phyloP scores from a whole-genome alignment of 164 flowering plant species.

The Umbilicus rupestris region DNA sequence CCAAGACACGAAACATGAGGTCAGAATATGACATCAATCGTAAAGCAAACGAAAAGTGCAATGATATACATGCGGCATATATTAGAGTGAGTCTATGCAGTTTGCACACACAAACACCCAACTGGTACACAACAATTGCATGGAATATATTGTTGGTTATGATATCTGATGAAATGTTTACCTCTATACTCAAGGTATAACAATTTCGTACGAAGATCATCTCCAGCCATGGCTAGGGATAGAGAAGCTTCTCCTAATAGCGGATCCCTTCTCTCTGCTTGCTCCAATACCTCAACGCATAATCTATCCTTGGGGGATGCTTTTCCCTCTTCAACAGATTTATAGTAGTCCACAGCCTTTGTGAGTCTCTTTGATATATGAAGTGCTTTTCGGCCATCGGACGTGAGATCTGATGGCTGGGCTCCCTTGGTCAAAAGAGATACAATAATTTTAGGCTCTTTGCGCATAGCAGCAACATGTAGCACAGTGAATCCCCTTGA shows the following conservation, averaged over 20 bases:
- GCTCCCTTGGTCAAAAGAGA: slow-evolving; percentile 89
- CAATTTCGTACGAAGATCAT: slow-evolving; percentile 61
- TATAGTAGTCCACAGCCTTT: slow-evolving; percentile 40
- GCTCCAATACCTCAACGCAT: slow-evolving; percentile 88
- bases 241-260: slow-evolving; percentile 73
- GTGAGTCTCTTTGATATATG: slow-evolving; percentile 80
- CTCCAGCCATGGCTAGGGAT: slow-evolving; percentile 81
- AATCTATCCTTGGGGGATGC: slow-evolving; percentile 64
- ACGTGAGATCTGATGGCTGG: slow-evolving; percentile 51
- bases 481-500: slow-evolving; percentile 66
- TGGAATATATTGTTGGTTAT: no score
- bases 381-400: slow-evolving; percentile 80
- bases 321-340: slow-evolving; percentile 48
- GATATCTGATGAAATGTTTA: slow-evolving; percentile 14
- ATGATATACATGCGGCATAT: no score
- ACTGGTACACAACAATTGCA: no score
- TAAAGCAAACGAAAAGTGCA: no score
- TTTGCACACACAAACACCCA: no score
- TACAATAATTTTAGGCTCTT: slow-evolving; percentile 75
- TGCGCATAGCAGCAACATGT: slow-evolving; percentile 81
- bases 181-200: slow-evolving; percentile 93
- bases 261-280: slow-evolving; percentile 83
- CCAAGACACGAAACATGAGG: no score
- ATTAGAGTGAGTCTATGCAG: no score
- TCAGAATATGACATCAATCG: no score